Evolutionary conservation across 2,329 filamentous ascomycete species (phyloP), one percentile per base, ranked within the genome.

Genomic region (Penicillium sp.): DNA sequence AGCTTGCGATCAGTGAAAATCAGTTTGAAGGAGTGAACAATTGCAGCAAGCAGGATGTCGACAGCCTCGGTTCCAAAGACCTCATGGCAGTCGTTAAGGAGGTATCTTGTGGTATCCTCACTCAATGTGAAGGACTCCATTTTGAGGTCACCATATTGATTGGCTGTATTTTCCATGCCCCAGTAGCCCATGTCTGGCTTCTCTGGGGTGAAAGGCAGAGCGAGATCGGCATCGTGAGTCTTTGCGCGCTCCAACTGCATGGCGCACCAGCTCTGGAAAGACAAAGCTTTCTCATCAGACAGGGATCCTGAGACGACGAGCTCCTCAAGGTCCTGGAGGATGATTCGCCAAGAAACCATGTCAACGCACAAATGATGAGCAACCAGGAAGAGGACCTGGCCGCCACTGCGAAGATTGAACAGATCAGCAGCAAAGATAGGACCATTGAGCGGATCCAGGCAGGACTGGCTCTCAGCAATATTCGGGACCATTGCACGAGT

Each of bases 1-100:
- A 76, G 66, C 4, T 71, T 68, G 33, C 82, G 74, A 45, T 82
- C 79, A 0, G 72, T 70, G 61, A 84, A 84, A 0, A 75, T 72
- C 19, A 73, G 74, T 7, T 68, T 68, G 68, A 84, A 84, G 0
- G 82, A 82, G 53, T 82, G 55, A 69, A 80, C 61, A 73, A 76
- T 59, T 60, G 78, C 68, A 13, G 77, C 66, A 13, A 80, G 69
- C 10, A 80, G 59, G 15, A 79, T 63, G 56, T 80, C 78, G 44
- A 79, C 65, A 1, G 76, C 72, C 44, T 80, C 77, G 4, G 76
- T 78, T 6, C 73, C 71, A 37, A 79, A 70, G 7, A 72, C 63
- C 8, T 66, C 62, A 50, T 79, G 73, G 54, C 75, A 78, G 26
- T 60, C 65, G 9, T 70, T 70, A 28, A 79, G 67, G 2, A 78